Base-by-base conservation (phyloP, 106 monocot genomes). In the Apostasia ramifera region DNA sequence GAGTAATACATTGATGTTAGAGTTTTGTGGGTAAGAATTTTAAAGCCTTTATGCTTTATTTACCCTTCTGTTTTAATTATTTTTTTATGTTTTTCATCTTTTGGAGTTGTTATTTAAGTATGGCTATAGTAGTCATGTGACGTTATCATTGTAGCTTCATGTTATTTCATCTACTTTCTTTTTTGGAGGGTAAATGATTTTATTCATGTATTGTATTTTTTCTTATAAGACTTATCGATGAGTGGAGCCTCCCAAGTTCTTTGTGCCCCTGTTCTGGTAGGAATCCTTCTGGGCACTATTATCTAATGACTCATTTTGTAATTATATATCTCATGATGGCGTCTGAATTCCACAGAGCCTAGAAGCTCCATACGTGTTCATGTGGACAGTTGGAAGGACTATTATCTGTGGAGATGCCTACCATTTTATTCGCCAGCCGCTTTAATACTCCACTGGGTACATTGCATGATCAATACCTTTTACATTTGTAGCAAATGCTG, bases 391-490 rank as follows among this genome's bases (percentile, higher is more conserved):
- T 94, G 94, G 94, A 74, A 88, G 55, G 91, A 91, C 62, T 94
- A 94, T 71, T 94, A 91, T 54, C 53, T 57, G 43, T 94, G 90
- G 88, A 87, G 94, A 76, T 66, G 81, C 55, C 94, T 94, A 66
- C 91, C 91, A 52, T 73, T 88, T 37, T 55, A 84, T 71, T 94
- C 94, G 14, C 88, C 94, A 44, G 91, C 76, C 62, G 83, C 88
- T 48, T 48, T 94, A 47, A 77, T 94, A 75, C 88, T 91, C 62
- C 91, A 91, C 70, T 94, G 91, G 85, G 94, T 94, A 91, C 70
- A 73, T 57, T 53, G n/a, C 26, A 26, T 26, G 26, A 26, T 26
- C 26, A 26, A 26, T 26, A 26, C 26, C 26, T 26, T 26, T 26
- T 26, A 26, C 26, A 26, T 26, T 26, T 26, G 26, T 26, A 26